These are phyloP conservation scores for Coemansia sp. DNA, from an alignment of 192 early-diverging fungal species.

Conservation along the genomic window DNA sequence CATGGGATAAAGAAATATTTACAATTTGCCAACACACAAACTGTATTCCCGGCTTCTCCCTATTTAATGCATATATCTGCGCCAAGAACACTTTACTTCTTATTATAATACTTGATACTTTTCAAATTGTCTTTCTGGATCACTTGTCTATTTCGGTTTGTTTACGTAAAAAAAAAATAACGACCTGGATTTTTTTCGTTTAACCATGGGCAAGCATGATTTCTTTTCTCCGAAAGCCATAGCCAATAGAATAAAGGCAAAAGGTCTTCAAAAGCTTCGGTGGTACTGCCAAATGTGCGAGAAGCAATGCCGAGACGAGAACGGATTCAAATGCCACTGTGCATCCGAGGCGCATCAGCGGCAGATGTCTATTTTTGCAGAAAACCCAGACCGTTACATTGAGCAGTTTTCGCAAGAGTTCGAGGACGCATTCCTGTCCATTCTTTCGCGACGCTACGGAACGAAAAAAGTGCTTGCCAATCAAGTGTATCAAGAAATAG, in stretches of 20 bases:
- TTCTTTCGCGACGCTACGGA: conserved; percentile 78
- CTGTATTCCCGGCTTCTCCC: too few relatives aligned
- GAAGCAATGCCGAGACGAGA: conserved; percentile 88
- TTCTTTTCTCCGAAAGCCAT: conserved; percentile 84
- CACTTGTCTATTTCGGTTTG: conserved; percentile 1
- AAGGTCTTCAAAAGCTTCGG: conserved; percentile 84
- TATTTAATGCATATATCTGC: too few relatives aligned
- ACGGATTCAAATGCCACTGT: conserved; percentile 95
- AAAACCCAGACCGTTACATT: conserved; percentile 74
- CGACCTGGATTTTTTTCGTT: background rate
- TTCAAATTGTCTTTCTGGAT: background rate
- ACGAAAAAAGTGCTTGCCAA: conserved; percentile 88
- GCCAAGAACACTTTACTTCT: too few relatives aligned
- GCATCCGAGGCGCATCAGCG: conserved; percentile 87
- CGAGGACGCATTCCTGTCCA: conserved; percentile 75
- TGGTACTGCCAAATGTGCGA: conserved; percentile 97
- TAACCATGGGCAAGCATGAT: conserved; percentile 64
- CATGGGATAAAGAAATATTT: background rate
- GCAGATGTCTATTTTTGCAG: conserved; percentile 86
- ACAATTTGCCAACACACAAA: too few relatives aligned
- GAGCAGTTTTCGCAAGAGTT: conserved; percentile 81
- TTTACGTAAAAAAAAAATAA: background rate
- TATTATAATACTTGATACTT: background rate
- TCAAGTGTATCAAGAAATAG: conserved; percentile 95
- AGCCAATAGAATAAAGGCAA: conserved; percentile 89